Base-by-base conservation (phyloP, 2,329 filamentous ascomycete genomes). In the Trichoderma hamatum region DNA sequence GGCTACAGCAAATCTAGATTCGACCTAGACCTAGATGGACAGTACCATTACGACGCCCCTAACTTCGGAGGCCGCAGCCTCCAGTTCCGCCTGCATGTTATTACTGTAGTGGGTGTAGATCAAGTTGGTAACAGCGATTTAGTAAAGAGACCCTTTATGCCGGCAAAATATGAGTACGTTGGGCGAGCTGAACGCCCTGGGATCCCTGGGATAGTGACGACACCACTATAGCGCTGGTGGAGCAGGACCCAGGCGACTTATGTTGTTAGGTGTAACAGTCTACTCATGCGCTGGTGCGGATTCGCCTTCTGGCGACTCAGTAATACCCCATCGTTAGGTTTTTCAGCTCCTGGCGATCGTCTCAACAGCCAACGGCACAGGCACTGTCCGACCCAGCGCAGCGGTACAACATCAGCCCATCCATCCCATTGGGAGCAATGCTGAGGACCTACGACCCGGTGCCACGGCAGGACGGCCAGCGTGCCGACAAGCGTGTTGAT, bases 401-500 rank as follows among this genome's bases (percentile, higher is more conserved):
- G 43, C 39, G 67, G 67, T 69, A 69, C 67, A 28, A 69, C 60
- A 28, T 30, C 67, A 59, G 36, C 60, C 55, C 55, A 16, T 24
- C 67, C 67, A 58, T 66, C 60, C 60, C 39, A 55, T 54, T 69
- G 68, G 68, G 68, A 69, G 60, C 28, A 24, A 16, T 19, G n/a
- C 32, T 43, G 26, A 39, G 21, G 60, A 65, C 60, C 51, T 30
- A 36, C 30, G 51, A 43, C 59, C 26, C 14, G 54, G 69, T 70
- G 65, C 34, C 69, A 70, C 64, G 19, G 56, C 68, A 70, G 34
- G 46, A 49, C 36, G 51, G 34, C 69, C 65, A 68, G 32, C 46
- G 49, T 32, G 56, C 34, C 55, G 56, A 62, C 32, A 54, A 62
- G 32, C 56, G 52, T 61, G 32, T 51, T 58, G 39, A 68, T 70